Base-by-base conservation (phyloP, 1,284 basidiomycete genomes). In the Puccinia horiana region DNA sequence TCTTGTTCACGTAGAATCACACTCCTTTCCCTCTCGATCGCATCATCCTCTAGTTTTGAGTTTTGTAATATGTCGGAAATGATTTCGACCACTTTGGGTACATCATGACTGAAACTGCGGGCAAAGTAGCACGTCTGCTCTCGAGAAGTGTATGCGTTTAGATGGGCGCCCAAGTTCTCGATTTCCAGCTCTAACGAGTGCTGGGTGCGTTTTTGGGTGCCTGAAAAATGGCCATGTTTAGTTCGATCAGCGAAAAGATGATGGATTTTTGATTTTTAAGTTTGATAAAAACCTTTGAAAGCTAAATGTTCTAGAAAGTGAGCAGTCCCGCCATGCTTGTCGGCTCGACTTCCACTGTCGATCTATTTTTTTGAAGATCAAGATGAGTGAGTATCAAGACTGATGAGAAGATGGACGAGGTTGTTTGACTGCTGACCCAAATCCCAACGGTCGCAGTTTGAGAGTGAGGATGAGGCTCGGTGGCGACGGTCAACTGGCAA, bases 51-150 rank as follows among this genome's bases (percentile, higher is more conserved):
- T 79, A 99, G 90, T 90, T 96, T 98, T 54, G 95, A 96, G 89
- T 96, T 97, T 88, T 98, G 96, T 74, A 99, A 91, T 86, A 99
- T 99, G 88, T 99, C 96, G 85, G 93, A 93, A 87, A 99, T 95
- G 89, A 99, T 97, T 88, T 98, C 95, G 83, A 99, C 95, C 44
- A 94, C 92, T 83, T 91, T 91, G 47, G 92, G 91, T 29, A 98
- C 94, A 87, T 99, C 97, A 90, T 96, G 93, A 88, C 93, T 91
- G 92, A 99, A 99, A 87, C 94, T 93, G 91, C 98, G 98, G 87
- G 96, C 96, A 88, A 98, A 98, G 90, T 98, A 99, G 84, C 98
- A 96, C 44, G 97, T 99, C 89, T 99, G 96, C 89, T 99, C 96
- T 84, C 96, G 92, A 63, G 96, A 98, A 26, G 96, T 99, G 90